Evolutionary conservation across 768 basidiomycete genomes (phyloP).

Genomic region (Suillus luteus): DNA sequence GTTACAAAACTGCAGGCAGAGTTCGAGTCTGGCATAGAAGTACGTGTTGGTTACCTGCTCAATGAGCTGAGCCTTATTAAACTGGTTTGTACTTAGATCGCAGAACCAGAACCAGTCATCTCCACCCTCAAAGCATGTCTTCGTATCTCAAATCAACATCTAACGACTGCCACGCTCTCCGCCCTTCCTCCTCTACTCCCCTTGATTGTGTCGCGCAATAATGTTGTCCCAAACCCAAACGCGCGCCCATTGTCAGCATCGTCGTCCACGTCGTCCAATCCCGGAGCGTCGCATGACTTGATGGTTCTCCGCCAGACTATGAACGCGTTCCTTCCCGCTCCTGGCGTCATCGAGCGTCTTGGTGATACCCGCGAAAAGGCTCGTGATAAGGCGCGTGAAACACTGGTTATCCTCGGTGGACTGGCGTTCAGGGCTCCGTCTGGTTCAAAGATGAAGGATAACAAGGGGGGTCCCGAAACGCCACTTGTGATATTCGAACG

Average conservation of each 20-base stretch:
- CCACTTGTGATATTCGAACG: slow-evolving; percentile 72
- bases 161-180: slow-evolving; percentile 75
- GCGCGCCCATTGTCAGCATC: slow-evolving; percentile 50
- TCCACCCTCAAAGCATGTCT: slow-evolving; percentile 71
- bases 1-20: slow-evolving; percentile 74
- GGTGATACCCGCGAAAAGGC: slow-evolving; percentile 75
- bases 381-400: slow-evolving; percentile 74
- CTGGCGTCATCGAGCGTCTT: slow-evolving; percentile 80
- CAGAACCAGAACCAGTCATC: slow-evolving; percentile 72
- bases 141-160: slow-evolving; percentile 79
- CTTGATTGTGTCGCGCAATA: slow-evolving; percentile 51
- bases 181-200: slow-evolving; percentile 68
- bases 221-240: slow-evolving; percentile 28
- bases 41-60: slow-evolving; percentile 32
- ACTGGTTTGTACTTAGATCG: slow-evolving; percentile 49
- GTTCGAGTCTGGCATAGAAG: slow-evolving; percentile 73
- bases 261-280: slow-evolving; percentile 49
- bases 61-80: not conserved
- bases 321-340: slow-evolving; percentile 67
- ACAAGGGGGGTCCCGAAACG: slow-evolving; percentile 69
- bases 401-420: slow-evolving; percentile 73
- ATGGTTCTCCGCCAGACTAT: slow-evolving; percentile 68
- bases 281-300: slow-evolving; percentile 49
- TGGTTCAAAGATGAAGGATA: slow-evolving; percentile 46
- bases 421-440: slow-evolving; percentile 63